Evolutionary conservation across 805 yeast genomes (phyloP), one percentile per base, ranked within the genome.

Genomic region (Wickerhamiella parazyma): DNA sequence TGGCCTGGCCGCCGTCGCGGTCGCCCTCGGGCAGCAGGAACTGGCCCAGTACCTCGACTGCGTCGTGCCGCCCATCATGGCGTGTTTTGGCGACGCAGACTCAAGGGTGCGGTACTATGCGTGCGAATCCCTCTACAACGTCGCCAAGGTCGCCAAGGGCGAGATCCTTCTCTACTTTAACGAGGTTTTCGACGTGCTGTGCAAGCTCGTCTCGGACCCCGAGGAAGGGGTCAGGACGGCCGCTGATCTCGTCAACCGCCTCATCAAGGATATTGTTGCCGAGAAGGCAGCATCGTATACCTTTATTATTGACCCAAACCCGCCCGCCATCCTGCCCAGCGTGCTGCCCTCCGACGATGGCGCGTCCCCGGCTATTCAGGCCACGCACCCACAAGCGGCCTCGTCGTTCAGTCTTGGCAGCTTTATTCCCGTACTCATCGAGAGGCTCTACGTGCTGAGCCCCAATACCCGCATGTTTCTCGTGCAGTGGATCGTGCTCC

Each of bases 21-120:
- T 91, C 45, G 97, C 97, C 0, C 63, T 91, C 24, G 96, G 97
- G 1, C 71, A 53, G 33, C 75, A 75, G 51, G 89, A 87, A 38
- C 84, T 91, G 28, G 91, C 95, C 0, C 66, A 67, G 45, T 89
- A 84, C 55, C 62, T 91, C 39, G 91, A 84, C 47, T 82, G 77
- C 42, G 86, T 91, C 45, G 75, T 91, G 49, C 91, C 84, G 48
- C 96, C 98, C 0, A 94, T 91, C 11, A 67, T 91, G 53, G 89
- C 95, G 0, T 89, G 96, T 47, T 91, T 91, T 60, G 89, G 94
- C 40, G 98, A 91, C 56, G 95, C 91, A 48, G 95, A 91, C 59
- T 89, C 95, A n/a, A 75, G 94, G 51, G 98, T 91, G 7, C 70
- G 98, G 44, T 91, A 91, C 56, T 91, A 86, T 60, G 96, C 98